phyloP scores from a whole-genome alignment of 1,139 yeast genomes.

The Nakaseomyces nivariensis region DNA sequence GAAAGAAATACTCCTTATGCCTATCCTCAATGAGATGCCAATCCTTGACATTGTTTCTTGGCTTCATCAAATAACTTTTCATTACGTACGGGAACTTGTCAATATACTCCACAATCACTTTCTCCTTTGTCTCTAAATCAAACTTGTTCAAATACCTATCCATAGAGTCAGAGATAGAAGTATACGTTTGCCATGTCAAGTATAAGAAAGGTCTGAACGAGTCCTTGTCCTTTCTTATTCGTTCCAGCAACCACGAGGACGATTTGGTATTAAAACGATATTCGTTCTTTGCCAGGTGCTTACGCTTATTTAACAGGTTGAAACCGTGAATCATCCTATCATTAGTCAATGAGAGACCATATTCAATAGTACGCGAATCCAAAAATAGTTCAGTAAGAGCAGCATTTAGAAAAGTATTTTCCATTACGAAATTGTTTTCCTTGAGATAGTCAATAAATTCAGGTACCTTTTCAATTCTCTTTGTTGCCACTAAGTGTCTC shows the following conservation, averaged over 20 bases:
- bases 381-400: slow-evolving; percentile 16
- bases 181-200: slow-evolving; percentile 38
- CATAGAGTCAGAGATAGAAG: slow-evolving; percentile 32
- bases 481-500: slow-evolving; percentile 21
- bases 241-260: slow-evolving; percentile 14
- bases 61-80: slow-evolving; percentile 24
- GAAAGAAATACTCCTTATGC: slow-evolving; percentile 13
- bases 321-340: slow-evolving; percentile 34
- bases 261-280: slow-evolving; percentile 1
- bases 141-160: slow-evolving; percentile 19
- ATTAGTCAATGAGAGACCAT: slow-evolving; percentile 33
- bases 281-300: slow-evolving; percentile 11
- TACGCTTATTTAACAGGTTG: slow-evolving; percentile 24
- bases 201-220: slow-evolving; percentile 18
- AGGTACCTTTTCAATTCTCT: slow-evolving; percentile 23
- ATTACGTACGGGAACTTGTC: slow-evolving; percentile 21
- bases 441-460: slow-evolving; percentile 26
- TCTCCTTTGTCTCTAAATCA: slow-evolving; percentile 3
- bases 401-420: slow-evolving; percentile 34
- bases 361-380: slow-evolving; percentile 18
- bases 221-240: slow-evolving; percentile 18
- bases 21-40: slow-evolving; percentile 20
- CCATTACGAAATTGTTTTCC: slow-evolving; percentile 31
- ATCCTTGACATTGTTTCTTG: slow-evolving; percentile 13
- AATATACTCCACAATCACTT: slow-evolving; percentile 10